Base-by-base conservation (phyloP, 768 basidiomycete species). In the Auricularia sp. region DNA sequence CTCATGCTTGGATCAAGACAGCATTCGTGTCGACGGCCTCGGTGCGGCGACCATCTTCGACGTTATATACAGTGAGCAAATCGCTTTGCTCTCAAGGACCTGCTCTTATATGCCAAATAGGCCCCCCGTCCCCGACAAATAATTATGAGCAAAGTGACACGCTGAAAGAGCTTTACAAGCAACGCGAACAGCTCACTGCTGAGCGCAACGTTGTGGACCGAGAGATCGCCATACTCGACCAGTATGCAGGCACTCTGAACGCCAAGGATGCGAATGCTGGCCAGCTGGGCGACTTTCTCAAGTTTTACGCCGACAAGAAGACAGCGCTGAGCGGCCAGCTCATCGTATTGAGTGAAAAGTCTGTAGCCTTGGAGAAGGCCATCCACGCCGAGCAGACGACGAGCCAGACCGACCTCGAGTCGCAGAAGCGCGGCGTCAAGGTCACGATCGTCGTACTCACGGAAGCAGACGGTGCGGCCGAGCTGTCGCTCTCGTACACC, bases 401-500 rank as follows among this genome's bases (percentile, higher is more conserved):
- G 54, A 18, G 16, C 64, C 18, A n/a, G 42, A 7, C 64, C 42
- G 68, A 66, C 34, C 35, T 60, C 10, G 51, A 67, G 62, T 36
- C 61, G 36, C 3, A 59, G 59, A 35, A 65, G 68, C 44, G 74
- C 66, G 56, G 65, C 77, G 63, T 61, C 12, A 66, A 66, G 36
- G 77, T 83, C 33, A 75, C 76, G 3, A 74, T 81, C 63, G 77
- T 82, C 36, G 72, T 84, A 36, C 73, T 74, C 29, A 68, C 79
- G 1, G 79, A 81, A 47, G 70, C 72, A 1, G 72, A 76, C 11
- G 71, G 68, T 1, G 66, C 69, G 1, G 72, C 80, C 29, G 76
- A 80, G 11, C 74, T 87, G 51, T 80, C 76, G 65, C 68, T 85
- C 18, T 81, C 81, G 3, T 87, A 86, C 68, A 76, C 84, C 84